phyloP scores from a whole-genome alignment of 2,329 filamentous ascomycete genomes.

The Trichoderma koningii region DNA sequence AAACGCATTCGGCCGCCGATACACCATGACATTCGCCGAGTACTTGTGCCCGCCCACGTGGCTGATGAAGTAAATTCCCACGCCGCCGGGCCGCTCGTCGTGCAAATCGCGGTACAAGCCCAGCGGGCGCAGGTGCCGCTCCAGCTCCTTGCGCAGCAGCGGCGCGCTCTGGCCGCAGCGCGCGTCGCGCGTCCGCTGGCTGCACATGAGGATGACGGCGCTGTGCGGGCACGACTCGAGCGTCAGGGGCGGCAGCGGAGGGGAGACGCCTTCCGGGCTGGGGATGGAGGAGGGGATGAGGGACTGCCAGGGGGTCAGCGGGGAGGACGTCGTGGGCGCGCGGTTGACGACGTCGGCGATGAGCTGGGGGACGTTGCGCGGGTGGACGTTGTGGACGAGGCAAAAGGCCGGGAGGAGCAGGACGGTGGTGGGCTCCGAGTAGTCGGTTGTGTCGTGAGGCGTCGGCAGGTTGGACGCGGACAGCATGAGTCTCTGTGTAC shows the following conservation, averaged over 20 bases:
- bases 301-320: slow-evolving; percentile 48
- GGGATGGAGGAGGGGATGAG: slow-evolving; percentile 42
- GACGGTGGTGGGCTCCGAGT: slow-evolving; percentile 72
- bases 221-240: slow-evolving; percentile 70
- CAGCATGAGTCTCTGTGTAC: slow-evolving; percentile 74
- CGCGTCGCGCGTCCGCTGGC: slow-evolving; percentile 89
- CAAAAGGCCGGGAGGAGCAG: slow-evolving; percentile 84
- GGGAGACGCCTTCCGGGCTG: slow-evolving; percentile 34
- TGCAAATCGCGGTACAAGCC: slow-evolving; percentile 84
- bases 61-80: slow-evolving; percentile 94
- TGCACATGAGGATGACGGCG: slow-evolving; percentile 89
- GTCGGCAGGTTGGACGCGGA: slow-evolving; percentile 90
- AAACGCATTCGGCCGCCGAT: slow-evolving; percentile 66
- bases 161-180: slow-evolving; percentile 94
- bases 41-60: slow-evolving; percentile 98
- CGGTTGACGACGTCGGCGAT: slow-evolving; percentile 69
- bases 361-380: slow-evolving; percentile 69
- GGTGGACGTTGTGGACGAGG: slow-evolving; percentile 80
- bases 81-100: slow-evolving; percentile 86
- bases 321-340: slow-evolving; percentile 72
- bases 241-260: slow-evolving; percentile 36
- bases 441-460: slow-evolving; percentile 64
- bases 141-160: slow-evolving; percentile 82
- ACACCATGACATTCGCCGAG: slow-evolving; percentile 90
- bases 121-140: slow-evolving; percentile 81